Evolutionary conservation across 2,329 filamentous ascomycete species (phyloP), one percentile per base, ranked within the genome.

Genomic region (Fusarium poae): DNA sequence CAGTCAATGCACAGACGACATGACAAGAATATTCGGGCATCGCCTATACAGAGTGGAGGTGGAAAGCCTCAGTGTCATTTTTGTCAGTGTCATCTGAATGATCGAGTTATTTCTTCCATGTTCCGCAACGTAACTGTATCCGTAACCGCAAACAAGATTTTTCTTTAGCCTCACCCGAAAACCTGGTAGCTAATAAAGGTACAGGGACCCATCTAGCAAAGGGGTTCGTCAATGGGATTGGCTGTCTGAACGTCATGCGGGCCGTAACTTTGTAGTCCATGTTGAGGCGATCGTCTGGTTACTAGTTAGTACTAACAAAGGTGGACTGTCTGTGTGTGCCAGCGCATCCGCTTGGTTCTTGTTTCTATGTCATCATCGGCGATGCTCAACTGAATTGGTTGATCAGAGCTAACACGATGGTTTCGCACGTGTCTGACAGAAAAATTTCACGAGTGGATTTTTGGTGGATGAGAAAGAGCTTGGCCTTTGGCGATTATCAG

Each of bases 381-480:
- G 67, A 70, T 70, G 64, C 42, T 60, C 52, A 32, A 60, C 62
- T 50, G 57, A 59, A 62, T 32, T 64, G 42, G 57, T 67, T 68
- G 67, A 70, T 68, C 62, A 64, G 62, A 64, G 66, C 61, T 52
- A 70, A 43, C 34, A 45, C 42, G 34, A 34, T 30, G 50, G 29
- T 37, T 44, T 55, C 49, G 44, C 57, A 61, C 39, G 45, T 52
- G 48, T 49, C 25, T 35, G 51, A 25, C 45, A 42, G 39, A 21
- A 44, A 70, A 69, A 29, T 62, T 69, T 63, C 50, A 35, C 45
- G 53, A 39, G 65, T 68, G 65, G 65, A 55, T 42, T 37, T 27
- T 35, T 32, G 29, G 35, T 45, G 18, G 25, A 9, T 23, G 16
- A 20, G 21, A 27, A 23, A 39, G 48, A 39, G 29, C 29, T 34